Conservation (phyloP, 345 rosid species). For the Rhodomyrtus tomentosa region DNA sequence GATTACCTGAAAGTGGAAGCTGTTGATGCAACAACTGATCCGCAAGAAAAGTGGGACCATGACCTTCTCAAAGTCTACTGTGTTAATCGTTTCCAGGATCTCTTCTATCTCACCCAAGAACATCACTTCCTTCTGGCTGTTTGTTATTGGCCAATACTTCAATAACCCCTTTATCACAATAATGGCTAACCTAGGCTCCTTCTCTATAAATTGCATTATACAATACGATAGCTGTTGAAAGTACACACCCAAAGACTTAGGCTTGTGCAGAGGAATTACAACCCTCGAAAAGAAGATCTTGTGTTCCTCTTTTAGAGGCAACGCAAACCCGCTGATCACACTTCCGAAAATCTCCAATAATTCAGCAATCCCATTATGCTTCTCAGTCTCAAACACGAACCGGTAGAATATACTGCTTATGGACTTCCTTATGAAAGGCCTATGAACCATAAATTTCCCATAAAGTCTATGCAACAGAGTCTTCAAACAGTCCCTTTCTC, state of each 20-base stretch:
- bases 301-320: conserved; percentile 90
- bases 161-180: conserved; percentile 53
- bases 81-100: conserved; percentile 59
- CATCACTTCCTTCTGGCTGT: conserved; percentile 88
- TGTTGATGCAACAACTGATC: conserved; percentile 70
- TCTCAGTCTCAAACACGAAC: conserved; percentile 74
- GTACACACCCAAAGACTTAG: conserved; percentile 65
- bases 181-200: conserved; percentile 64
- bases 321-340: conserved; percentile 68
- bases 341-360: conserved; percentile 84
- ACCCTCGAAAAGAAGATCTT: conserved; percentile 80
- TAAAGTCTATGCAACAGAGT: conserved; percentile 58
- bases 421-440: conserved; percentile 72
- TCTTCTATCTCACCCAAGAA: conserved; percentile 78
- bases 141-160: conserved; percentile 82
- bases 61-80: conserved; percentile 68
- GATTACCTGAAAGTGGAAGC: conserved; percentile 80
- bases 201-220: conserved; percentile 71
- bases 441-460: conserved; percentile 87
- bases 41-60: conserved; percentile 73
- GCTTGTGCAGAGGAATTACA: conserved; percentile 80
- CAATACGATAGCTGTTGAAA: conserved; percentile 74
- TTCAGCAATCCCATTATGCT: conserved; percentile 72
- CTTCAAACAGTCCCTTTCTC: conserved; percentile 82
- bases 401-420: conserved; percentile 63